Conservation (phyloP, 768 basidiomycete genomes). For the Xerocomus spinulosus region DNA sequence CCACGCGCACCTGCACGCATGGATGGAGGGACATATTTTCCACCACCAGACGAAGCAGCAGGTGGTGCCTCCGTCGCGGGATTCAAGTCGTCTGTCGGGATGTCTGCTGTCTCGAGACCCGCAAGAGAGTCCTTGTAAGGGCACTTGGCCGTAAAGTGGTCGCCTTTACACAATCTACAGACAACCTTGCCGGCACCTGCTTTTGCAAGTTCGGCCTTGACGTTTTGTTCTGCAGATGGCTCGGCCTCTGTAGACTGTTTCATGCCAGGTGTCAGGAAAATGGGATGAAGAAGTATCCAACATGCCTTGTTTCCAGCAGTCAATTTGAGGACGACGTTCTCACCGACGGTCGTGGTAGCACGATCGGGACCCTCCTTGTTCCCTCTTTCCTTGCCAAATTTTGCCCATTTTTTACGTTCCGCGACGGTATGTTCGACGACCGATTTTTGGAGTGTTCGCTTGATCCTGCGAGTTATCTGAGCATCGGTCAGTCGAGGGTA, state of each 20-base stretch:
- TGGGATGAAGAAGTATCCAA: slow-evolving; percentile 2
- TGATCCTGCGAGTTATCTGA: slow-evolving; percentile 82
- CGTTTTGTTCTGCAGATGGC: slow-evolving; percentile 54
- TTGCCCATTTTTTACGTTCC: slow-evolving; percentile 88
- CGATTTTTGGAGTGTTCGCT: slow-evolving; percentile 82
- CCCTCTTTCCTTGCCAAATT: slow-evolving; percentile 90
- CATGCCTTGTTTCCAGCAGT: slow-evolving; percentile 58
- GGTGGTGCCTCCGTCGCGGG: slow-evolving; percentile 31
- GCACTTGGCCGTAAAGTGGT: slow-evolving; percentile 97
- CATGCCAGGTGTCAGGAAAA: no score
- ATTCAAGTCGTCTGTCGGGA: slow-evolving; percentile 35
- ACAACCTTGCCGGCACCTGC: slow-evolving; percentile 83
- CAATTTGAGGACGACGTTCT: slow-evolving; percentile 61
- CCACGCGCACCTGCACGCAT: slow-evolving; percentile 71
- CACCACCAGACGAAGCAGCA: slow-evolving; percentile 48
- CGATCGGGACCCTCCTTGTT: slow-evolving; percentile 85
- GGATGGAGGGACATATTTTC: slow-evolving; percentile 93
- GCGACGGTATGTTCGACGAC: slow-evolving; percentile 94
- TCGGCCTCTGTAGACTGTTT: slow-evolving; percentile 61
- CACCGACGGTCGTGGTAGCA: slow-evolving; percentile 90
- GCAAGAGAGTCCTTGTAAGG: slow-evolving; percentile 94
- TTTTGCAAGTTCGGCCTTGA: slow-evolving; percentile 63
- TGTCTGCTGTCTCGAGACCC: slow-evolving; percentile 57
- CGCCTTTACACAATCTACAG: slow-evolving; percentile 94
- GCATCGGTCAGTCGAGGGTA: slow-evolving; percentile 1